Conservation (phyloP, 257 asterid species). For the Nicotiana undulata region DNA sequence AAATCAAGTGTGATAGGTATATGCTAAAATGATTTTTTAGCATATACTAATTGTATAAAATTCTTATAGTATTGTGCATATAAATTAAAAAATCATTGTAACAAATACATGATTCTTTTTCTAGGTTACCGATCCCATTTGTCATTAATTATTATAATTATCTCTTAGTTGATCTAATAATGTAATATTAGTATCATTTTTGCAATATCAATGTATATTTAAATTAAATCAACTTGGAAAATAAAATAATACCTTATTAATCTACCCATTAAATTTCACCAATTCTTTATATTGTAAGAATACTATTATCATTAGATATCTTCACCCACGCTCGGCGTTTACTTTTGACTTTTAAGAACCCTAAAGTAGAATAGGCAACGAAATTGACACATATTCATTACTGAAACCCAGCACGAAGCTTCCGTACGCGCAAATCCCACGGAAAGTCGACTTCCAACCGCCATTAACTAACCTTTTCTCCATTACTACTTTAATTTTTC, state of each 20-base stretch:
- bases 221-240: not conserved
- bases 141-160: too few relatives aligned
- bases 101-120: too few relatives aligned
- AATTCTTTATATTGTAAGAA: not conserved
- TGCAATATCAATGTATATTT: not conserved
- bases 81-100: too few relatives aligned
- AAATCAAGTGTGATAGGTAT: too few relatives aligned
- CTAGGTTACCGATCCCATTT: not conserved
- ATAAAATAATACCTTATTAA: too few relatives aligned
- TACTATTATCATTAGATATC: not conserved
- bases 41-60: too few relatives aligned
- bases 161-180: not conserved
- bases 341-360: not conserved
- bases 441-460: not conserved
- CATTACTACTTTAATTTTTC: not conserved
- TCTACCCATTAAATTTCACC: too few relatives aligned
- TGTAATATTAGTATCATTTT: not conserved
- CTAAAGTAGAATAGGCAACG: not conserved
- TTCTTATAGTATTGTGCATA: too few relatives aligned
- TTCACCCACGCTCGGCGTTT: not conserved
- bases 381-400: not conserved
- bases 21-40: too few relatives aligned
- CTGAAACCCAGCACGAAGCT: not conserved
- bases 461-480: not conserved
- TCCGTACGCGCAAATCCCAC: conserved; percentile 7